Conservation (phyloP, 768 basidiomycete genomes). For the Mycena albidolilacea region DNA sequence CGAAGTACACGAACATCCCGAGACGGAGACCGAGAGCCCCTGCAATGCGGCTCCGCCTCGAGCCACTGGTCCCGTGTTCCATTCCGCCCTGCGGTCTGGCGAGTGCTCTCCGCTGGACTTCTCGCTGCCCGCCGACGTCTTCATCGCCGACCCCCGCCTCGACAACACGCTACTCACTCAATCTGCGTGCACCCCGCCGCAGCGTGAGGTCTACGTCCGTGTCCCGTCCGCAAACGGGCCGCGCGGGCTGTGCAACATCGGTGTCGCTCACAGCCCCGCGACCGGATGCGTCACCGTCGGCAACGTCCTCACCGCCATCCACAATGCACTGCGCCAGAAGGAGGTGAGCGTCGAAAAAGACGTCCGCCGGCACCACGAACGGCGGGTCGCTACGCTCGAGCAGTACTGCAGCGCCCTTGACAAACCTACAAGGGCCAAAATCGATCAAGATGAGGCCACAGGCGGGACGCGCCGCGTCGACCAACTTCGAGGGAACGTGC, state of each 20-base stretch:
- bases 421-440: neutral
- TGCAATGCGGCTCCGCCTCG: neutral
- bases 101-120: constrained; percentile 5
- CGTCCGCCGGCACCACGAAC: neutral
- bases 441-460: neutral
- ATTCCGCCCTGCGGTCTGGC: neutral
- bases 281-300: constrained; percentile 13
- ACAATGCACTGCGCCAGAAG: neutral
- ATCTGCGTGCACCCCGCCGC: constrained; percentile 8
- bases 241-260: constrained; percentile 4
- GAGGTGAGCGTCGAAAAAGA: neutral
- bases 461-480: constrained; percentile 10
- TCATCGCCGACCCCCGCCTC: neutral
- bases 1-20: constrained; percentile 1
- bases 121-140: constrained; percentile 19
- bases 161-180: neutral
- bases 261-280: neutral
- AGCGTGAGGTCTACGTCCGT: neutral
- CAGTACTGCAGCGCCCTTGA: neutral
- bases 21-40: neutral
- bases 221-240: neutral
- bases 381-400: neutral
- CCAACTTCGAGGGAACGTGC: constrained; percentile 3
- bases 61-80: neutral
- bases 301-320: constrained; percentile 15